phyloP scores from a whole-genome alignment of 345 rosid species.

The Gossypium rotundifolium region DNA sequence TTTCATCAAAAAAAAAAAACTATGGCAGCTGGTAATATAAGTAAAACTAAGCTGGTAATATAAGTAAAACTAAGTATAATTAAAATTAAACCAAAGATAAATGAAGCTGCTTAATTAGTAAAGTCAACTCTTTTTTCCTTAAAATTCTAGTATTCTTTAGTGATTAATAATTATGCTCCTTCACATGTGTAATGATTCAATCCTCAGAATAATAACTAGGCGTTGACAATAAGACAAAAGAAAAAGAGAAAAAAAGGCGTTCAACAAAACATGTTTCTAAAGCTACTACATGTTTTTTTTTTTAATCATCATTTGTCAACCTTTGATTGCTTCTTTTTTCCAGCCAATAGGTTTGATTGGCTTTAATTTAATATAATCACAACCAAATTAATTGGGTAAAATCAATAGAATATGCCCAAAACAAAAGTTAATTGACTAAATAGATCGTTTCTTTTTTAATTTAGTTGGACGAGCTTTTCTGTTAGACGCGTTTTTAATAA shows the following conservation, averaged over 20 bases:
- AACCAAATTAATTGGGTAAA: no score
- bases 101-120: no score
- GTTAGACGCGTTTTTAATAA: no score
- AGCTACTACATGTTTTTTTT: not conserved
- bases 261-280: not conserved
- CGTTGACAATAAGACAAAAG: no score
- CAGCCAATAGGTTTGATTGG: no score
- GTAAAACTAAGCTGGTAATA: not conserved
- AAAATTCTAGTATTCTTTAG: not conserved
- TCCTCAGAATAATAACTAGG: no score
- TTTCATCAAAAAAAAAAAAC: not conserved
- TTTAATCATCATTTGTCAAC: not conserved
- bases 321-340: not conserved
- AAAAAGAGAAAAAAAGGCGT: not conserved
- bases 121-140: not conserved
- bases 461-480: accelerated
- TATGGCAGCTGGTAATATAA: not conserved
- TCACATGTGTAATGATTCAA: conserved; percentile 1
- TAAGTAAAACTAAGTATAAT: not conserved
- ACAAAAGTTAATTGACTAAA: no score
- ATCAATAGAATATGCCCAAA: no score
- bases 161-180: not conserved
- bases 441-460: no score
- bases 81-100: not conserved
- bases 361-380: no score